Conservation (phyloP, 306 rosid species). For the Inga oerstediana region DNA sequence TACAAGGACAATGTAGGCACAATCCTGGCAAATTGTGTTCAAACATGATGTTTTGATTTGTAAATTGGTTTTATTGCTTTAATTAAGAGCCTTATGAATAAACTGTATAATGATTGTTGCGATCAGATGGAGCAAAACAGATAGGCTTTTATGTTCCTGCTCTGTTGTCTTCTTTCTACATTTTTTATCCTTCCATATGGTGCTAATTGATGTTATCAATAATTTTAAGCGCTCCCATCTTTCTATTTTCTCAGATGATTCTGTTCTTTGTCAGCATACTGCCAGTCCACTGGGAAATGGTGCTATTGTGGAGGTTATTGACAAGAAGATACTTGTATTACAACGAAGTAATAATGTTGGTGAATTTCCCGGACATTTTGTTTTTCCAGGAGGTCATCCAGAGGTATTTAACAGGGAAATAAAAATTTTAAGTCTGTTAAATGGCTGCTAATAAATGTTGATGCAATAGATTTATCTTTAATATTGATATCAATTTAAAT, state of each 20-base stretch:
- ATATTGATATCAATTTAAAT: neutral
- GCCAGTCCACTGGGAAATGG: conserved; percentile 95
- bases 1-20: conserved; percentile 11
- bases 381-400: conserved; percentile 98
- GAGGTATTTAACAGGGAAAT: conserved; percentile 62
- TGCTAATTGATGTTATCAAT: conserved; percentile 9
- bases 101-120: conserved; percentile 21
- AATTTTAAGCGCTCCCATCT: conserved; percentile 15
- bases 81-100: conserved; percentile 2
- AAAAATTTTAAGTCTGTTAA: conserved; percentile 2
- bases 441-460: conserved; percentile 15
- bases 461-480: conserved; percentile 14
- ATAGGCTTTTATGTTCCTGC: conserved; percentile 2
- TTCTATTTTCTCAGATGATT: conserved; percentile 58
- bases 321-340: conserved; percentile 74
- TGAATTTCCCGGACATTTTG: conserved; percentile 92
- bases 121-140: conserved; percentile 7
- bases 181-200: conserved; percentile 10
- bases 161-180: neutral
- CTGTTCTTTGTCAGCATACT: conserved; percentile 74
- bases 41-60: conserved; percentile 14
- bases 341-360: conserved; percentile 86
- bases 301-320: conserved; percentile 87
- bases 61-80: conserved; percentile 15
- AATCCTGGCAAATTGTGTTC: conserved; percentile 8